phyloP scores from a whole-genome alignment of 2,329 filamentous ascomycete species.

The Claviceps citrina region DNA sequence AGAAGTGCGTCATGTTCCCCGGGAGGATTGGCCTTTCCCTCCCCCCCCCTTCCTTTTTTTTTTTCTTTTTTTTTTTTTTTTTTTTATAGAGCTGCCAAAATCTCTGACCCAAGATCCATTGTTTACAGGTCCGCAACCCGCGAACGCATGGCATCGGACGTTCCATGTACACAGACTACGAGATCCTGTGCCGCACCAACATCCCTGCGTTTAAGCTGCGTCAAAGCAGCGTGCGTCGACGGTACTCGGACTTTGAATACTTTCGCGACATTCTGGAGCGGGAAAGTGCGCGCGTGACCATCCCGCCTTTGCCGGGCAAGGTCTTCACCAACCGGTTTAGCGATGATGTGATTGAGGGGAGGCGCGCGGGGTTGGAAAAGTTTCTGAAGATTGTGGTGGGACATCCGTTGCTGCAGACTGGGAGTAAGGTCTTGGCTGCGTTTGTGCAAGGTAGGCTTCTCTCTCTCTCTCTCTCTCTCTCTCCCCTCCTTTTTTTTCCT shows the following conservation, averaged over 20 bases:
- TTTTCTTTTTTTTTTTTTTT: not conserved
- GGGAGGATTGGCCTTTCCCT: too few relatives aligned
- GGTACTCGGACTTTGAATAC: conserved; percentile 97
- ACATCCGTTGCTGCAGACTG: conserved; percentile 90
- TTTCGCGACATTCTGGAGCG: conserved; percentile 97
- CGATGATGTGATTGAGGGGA: conserved; percentile 93
- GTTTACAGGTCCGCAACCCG: conserved; percentile 66
- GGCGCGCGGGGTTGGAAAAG: conserved; percentile 78
- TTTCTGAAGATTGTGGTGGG: conserved; percentile 97
- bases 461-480: too few relatives aligned
- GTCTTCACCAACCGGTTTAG: conserved; percentile 97
- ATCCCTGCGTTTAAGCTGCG: conserved; percentile 98
- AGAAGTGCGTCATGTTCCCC: conserved; percentile 46
- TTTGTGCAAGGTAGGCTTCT: conserved; percentile 72
- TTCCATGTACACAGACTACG: conserved; percentile 97
- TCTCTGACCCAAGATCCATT: conserved; percentile 7
- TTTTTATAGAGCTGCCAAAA: too few relatives aligned
- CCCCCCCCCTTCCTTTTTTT: not conserved
- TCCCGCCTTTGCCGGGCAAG: conserved; percentile 88
- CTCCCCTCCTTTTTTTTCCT: not conserved
- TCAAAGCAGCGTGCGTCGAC: conserved; percentile 70
- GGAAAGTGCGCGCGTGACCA: conserved; percentile 84
- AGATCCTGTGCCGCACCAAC: conserved; percentile 94
- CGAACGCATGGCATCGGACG: conserved; percentile 89
- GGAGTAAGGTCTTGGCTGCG: conserved; percentile 86